Conservation (phyloP, 2,329 filamentous ascomycete genomes). For the Zelopaecilomyces penicillatus region DNA sequence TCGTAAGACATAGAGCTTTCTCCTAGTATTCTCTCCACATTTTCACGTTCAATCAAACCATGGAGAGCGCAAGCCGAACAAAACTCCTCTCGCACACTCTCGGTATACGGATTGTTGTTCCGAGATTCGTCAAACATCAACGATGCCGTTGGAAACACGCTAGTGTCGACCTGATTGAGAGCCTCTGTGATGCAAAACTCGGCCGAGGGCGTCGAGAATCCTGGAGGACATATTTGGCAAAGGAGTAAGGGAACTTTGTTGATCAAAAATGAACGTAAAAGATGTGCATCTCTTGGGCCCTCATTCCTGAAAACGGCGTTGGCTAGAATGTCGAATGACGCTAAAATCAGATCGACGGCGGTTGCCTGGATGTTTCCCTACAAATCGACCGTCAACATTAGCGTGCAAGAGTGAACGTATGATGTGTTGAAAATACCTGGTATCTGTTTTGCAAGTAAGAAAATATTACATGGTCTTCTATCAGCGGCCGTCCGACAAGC, state of each 20-base stretch:
- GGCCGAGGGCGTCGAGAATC: constrained; percentile 65
- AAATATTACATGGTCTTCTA: constrained; percentile 73
- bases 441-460: constrained; percentile 80
- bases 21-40: constrained; percentile 71
- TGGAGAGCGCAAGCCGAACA: constrained; percentile 86
- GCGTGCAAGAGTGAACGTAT: neutral
- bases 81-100: constrained; percentile 62
- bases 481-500: constrained; percentile 72
- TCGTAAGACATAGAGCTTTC: constrained; percentile 76
- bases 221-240: constrained; percentile 48
- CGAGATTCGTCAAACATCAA: constrained; percentile 52
- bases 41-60: constrained; percentile 68
- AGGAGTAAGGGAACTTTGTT: constrained; percentile 52
- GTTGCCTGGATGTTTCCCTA: constrained; percentile 70
- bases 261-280: constrained; percentile 80
- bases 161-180: constrained; percentile 72
- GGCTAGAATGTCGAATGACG: constrained; percentile 81
- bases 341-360: constrained; percentile 74
- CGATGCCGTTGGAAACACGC: constrained; percentile 56
- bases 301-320: constrained; percentile 69
- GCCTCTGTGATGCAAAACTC: constrained; percentile 65
- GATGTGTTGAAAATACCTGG: constrained; percentile 43
- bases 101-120: constrained; percentile 48
- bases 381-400: neutral
- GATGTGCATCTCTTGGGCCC: constrained; percentile 51